Evolutionary conservation across 225 moss, liverwort and hornwort genomes (phyloP).

Genomic region (Antitrichia curtipendula): DNA sequence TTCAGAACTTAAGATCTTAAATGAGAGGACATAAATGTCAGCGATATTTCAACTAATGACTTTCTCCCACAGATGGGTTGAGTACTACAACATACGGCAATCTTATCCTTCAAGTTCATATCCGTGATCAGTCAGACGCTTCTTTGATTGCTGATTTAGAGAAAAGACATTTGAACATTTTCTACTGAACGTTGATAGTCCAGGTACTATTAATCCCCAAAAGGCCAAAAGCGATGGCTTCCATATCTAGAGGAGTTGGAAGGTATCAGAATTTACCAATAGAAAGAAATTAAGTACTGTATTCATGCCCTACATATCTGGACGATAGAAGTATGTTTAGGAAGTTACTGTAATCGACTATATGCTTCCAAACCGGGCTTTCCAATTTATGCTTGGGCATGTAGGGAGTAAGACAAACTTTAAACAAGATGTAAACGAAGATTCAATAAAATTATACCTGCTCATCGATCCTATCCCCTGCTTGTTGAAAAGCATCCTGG

Average conservation of each 20-base stretch:
- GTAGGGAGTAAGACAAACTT: neutral
- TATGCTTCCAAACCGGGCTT: neutral
- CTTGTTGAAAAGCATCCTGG: constrained; percentile 14
- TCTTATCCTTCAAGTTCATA: neutral
- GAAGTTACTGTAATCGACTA: neutral
- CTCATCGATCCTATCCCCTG: neutral
- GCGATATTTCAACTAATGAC: neutral
- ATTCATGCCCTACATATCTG: neutral
- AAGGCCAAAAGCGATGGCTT: neutral
- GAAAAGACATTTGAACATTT: neutral
- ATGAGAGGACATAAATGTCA: neutral
- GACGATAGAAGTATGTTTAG: neutral
- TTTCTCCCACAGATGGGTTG: neutral
- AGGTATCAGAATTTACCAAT: neutral
- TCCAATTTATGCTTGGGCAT: neutral
- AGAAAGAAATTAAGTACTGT: neutral
- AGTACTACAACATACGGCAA: neutral
- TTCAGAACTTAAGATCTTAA: neutral
- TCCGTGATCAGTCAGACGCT: neutral
- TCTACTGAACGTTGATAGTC: neutral
- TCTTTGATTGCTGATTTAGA: neutral
- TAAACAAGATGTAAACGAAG: neutral
- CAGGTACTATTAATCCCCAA: neutral
- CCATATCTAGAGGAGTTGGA: neutral
- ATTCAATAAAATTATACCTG: constrained; percentile 1